Conservation (phyloP, 2,329 filamentous ascomycete species). For the Diplodia intermedia region DNA sequence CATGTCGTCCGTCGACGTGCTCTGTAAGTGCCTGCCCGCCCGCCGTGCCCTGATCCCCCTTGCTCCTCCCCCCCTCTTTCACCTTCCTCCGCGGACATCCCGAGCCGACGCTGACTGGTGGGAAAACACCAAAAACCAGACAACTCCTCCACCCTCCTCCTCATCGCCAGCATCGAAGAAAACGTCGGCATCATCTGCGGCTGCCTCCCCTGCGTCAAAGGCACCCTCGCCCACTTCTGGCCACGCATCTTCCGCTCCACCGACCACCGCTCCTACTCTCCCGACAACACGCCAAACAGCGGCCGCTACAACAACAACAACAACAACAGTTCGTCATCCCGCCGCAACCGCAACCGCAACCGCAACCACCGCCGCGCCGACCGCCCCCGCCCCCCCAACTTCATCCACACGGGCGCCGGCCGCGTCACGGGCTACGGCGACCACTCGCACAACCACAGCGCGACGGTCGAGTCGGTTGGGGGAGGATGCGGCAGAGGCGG, state of each 20-base stretch:
- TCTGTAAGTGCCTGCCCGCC: not conserved
- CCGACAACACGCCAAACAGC: no score
- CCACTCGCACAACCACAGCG: constrained; percentile 1
- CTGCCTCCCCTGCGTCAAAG: constrained; percentile 44
- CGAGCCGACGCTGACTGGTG: no score
- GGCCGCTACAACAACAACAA: no score
- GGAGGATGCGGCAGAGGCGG: not conserved
- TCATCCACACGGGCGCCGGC: constrained; percentile 1
- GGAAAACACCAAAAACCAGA: not conserved
- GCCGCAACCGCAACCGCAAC: not conserved
- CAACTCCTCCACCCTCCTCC: constrained; percentile 39
- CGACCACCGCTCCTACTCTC: not conserved
- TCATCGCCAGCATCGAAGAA: constrained; percentile 42
- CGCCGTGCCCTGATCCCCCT: not conserved
- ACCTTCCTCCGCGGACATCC: no score
- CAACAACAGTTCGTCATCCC: no score
- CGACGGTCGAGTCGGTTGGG: not conserved
- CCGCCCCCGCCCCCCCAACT: not conserved
- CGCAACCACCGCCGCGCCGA: not conserved
- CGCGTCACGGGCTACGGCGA: constrained; percentile 6
- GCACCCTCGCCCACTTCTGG: constrained; percentile 36
- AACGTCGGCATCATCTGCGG: constrained; percentile 43
- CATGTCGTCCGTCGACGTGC: constrained; percentile 7
- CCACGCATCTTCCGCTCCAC: constrained; percentile 13
- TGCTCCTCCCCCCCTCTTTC: not conserved